These are phyloP conservation scores for Centrapalus pauciflorus DNA, from an alignment of 129 eudicot genomes.

Conservation along the genomic window DNA sequence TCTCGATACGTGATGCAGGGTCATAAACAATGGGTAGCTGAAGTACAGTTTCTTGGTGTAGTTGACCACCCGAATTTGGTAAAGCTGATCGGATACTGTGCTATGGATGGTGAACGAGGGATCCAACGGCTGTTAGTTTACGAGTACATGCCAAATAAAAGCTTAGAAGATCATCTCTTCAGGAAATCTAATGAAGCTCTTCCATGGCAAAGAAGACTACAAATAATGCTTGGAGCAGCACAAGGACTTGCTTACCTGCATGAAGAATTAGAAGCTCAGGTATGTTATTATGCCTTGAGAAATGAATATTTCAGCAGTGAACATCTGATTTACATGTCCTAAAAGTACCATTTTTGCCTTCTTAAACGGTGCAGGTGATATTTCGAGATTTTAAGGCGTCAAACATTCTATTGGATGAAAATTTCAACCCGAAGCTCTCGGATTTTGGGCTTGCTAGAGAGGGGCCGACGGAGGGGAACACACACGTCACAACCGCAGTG, in stretches of 20 bases:
- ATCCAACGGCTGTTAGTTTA: constrained; percentile 83
- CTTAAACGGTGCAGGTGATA: constrained; percentile 49
- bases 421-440: constrained; percentile 82
- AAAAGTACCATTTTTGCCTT: not conserved
- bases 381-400: constrained; percentile 90
- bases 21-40: constrained; percentile 91
- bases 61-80: constrained; percentile 92
- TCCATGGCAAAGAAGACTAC: constrained; percentile 69
- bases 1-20: constrained; percentile 48
- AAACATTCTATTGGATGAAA: constrained; percentile 68
- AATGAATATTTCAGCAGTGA: too few relatives aligned
- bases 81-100: constrained; percentile 83
- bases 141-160: constrained; percentile 84
- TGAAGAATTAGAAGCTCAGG: constrained; percentile 88
- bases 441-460: constrained; percentile 97
- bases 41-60: constrained; percentile 83
- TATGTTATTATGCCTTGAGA: constrained; percentile 13
- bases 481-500: constrained; percentile 86
- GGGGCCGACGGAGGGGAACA: constrained; percentile 71
- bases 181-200: constrained; percentile 42
- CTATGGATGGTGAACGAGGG: constrained; percentile 76
- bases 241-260: constrained; percentile 88
- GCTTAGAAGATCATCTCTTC: constrained; percentile 84
- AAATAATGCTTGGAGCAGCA: constrained; percentile 79
- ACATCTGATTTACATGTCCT: not conserved